Base-by-base conservation (phyloP, 148 eudicot species). In the Bassia scoparia region DNA sequence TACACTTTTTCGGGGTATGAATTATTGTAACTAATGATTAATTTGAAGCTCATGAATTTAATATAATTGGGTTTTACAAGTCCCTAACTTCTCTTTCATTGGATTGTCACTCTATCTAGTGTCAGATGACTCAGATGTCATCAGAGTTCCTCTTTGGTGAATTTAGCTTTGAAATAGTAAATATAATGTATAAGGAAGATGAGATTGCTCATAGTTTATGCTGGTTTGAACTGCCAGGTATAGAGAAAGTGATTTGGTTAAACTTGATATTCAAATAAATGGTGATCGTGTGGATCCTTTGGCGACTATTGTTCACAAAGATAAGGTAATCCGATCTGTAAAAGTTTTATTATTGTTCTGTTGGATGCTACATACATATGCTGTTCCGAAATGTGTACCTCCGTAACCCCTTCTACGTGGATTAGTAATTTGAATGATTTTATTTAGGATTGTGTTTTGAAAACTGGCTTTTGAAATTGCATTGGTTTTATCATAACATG, bases 281-380 rank as follows among this genome's bases (percentile, higher is more conserved):
- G 94, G 89, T 67, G 99, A 95, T 59, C 69, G 73, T 53, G 97
- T 95, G 80, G 99, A 95, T 69, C 99, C 99, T 67, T 83, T 95
- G 80, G 85, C 99, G 63, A 95, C 99, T 43, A 95, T 95, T 72
- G 97, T 92, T 64, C 97, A 95, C 79, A 92, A 78, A 78, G 97
- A 95, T 80, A 95, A 95, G 97, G 99, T 95, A 83, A 76, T 54
- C 53, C 30, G 9, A 37, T 46, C 41, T 52, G 72, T 63, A 14
- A 46, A 41, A 37, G 8, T 48, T 46, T 56, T 33, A 27, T 58
- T 26, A 24, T 17, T 3, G n/a, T 65, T 54, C 11, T 44, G 46
- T 35, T 63, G 15, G 16, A 20, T 6, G 23, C 3, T 37, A 3
- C 41, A 53, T 53, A 53, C 27, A 1, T 11, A 0, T 17, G 16